These are phyloP conservation scores for Tylopilus balloui DNA, from an alignment of 768 basidiomycete genomes.

Conservation along the genomic window DNA sequence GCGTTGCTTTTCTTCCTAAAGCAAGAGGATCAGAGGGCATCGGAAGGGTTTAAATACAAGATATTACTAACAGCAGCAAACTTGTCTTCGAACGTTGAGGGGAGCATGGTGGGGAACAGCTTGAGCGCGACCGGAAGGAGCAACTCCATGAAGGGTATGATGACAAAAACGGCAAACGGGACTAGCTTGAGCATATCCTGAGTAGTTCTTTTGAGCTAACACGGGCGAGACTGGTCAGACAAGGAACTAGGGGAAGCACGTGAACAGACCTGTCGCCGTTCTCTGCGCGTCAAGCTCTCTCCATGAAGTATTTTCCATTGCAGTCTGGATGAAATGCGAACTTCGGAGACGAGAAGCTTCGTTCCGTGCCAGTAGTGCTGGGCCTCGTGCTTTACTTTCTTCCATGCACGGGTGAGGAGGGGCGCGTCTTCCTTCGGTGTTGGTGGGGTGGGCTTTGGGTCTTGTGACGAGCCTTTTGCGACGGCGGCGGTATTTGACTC, in stretches of 20 bases:
- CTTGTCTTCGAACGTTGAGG: slow-evolving; percentile 97
- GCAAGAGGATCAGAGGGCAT: not conserved
- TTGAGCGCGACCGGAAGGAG: slow-evolving; percentile 94
- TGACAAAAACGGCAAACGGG: slow-evolving; percentile 90
- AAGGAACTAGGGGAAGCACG: not conserved
- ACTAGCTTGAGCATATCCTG: slow-evolving; percentile 89
- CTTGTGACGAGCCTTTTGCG: slow-evolving; percentile 27
- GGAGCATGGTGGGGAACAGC: slow-evolving; percentile 98
- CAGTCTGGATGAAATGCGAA: slow-evolving; percentile 81
- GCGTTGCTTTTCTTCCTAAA: slow-evolving; percentile 92
- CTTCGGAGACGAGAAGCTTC: slow-evolving; percentile 91
- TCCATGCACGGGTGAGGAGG: slow-evolving; percentile 70
- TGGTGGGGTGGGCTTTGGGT: slow-evolving; percentile 48
- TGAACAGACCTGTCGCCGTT: slow-evolving; percentile 76
- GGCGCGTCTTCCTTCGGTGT: slow-evolving; percentile 43
- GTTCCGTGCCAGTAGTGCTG: slow-evolving; percentile 96
- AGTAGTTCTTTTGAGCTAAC: slow-evolving; percentile 86
- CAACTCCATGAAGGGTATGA: slow-evolving; percentile 98
- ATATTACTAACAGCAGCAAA: slow-evolving; percentile 72
- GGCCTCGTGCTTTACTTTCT: slow-evolving; percentile 92
- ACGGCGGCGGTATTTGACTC: slow-evolving; percentile 11
- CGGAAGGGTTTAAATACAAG: not conserved
- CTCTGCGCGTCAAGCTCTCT: slow-evolving; percentile 84
- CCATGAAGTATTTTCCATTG: slow-evolving; percentile 93
- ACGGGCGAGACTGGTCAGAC: slow-evolving; percentile 1